phyloP scores from a whole-genome alignment of 768 basidiomycete genomes.

The Auricularia cornea region DNA sequence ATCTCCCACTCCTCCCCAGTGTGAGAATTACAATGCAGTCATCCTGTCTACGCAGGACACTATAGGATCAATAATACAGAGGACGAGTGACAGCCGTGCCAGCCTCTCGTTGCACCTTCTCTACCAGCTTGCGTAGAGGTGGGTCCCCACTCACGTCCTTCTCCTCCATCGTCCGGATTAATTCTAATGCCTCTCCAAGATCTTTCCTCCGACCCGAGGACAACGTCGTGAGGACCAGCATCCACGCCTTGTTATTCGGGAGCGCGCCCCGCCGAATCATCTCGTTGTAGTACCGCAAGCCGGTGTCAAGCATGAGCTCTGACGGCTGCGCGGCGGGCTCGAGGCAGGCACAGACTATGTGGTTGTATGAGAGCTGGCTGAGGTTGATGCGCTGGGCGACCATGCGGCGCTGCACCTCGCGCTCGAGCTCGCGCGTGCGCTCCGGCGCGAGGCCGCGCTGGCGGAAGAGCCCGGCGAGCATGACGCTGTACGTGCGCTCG shows the following conservation, averaged over 20 bases:
- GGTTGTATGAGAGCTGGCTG: background rate
- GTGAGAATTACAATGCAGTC: no score
- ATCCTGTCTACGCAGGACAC: no score
- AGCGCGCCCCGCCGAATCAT: background rate
- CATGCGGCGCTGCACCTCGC: background rate
- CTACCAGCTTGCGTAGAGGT: background rate
- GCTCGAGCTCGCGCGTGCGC: background rate
- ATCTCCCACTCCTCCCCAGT: no score
- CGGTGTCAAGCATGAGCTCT: background rate
- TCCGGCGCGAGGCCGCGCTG: background rate
- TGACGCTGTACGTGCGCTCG: background rate
- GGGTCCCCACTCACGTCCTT: background rate
- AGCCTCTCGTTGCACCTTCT: background rate
- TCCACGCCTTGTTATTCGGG: background rate
- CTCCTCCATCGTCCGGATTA: background rate
- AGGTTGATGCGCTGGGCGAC: background rate
- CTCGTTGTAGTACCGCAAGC: background rate
- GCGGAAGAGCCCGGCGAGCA: background rate
- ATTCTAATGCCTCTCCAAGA: background rate
- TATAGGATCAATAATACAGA: no score
- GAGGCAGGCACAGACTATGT: background rate
- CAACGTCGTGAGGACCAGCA: background rate
- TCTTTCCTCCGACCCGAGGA: no score
- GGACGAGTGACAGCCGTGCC: no score
- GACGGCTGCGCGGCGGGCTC: background rate